Evolutionary conservation across 768 basidiomycete genomes (phyloP), one percentile per base, ranked within the genome.

Genomic region (Mycena maculata): DNA sequence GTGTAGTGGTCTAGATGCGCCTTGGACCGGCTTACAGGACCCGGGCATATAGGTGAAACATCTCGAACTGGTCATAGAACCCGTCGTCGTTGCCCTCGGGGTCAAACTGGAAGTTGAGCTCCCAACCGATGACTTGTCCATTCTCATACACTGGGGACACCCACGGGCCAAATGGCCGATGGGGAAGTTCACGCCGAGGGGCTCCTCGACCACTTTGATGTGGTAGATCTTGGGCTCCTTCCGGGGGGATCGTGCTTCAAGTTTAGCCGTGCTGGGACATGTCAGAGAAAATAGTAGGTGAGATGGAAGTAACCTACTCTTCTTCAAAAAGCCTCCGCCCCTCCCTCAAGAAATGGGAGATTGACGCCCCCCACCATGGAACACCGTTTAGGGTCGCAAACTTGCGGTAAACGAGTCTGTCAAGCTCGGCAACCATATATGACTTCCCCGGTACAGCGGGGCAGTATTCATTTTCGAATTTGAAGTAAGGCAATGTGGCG

Each of bases 51-150:
- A 33, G 50, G 31, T 10, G 50, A 22, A 52, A 52, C 20, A 3
- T 52, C 50, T 52, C 31, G 50, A 31, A 52, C 30, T 31, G 30
- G 31, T 53, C 52, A 13, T 53, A 36, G 33, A 53, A 53, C n/a
- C 33, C 52, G 33, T 53, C 52, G 33, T 53, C 52, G 13, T 53
- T 16, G 9, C 52, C 52, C 9, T 36, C n/a, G 6, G 52, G 52
- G 12, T 53, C 52, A 20, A 52, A 52, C 31, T 52, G 50, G 31
- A 52, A 52, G 30, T 52, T 52, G 30, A 52, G 31, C 50, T 28
- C 30, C 30, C 31, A 52, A 31, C 50, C 50, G 33, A 52, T 20
- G 18, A 52, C 11, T 33, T n/a, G 2, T 2, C 50, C 50, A 22
- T 52, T 33, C 22, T 52, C 50, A 52, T 52, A 52, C 4, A 52